Conservation (phyloP, 768 basidiomycete genomes). For the Exsudoporus frostii region DNA sequence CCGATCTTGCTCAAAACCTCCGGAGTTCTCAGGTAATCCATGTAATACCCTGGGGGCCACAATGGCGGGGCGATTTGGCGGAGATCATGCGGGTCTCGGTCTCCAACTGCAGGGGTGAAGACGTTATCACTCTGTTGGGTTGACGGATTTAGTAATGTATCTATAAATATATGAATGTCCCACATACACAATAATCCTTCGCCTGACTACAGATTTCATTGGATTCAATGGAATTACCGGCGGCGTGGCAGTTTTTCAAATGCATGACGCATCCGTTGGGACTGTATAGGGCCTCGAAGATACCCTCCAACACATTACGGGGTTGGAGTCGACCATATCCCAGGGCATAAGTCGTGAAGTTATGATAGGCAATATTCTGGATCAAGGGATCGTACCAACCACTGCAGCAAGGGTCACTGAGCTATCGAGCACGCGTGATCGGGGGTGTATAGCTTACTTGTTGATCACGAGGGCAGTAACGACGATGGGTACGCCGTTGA, state of each 20-base stretch:
- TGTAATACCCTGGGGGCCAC: conserved; percentile 58
- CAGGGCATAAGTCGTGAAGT: conserved; percentile 59
- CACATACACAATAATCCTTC: conserved; percentile 54
- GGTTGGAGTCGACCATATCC: conserved; percentile 63
- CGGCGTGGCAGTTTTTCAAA: conserved; percentile 54
- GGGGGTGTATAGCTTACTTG: conserved; percentile 37
- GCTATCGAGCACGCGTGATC: background rate
- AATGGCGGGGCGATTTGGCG: conserved; percentile 49
- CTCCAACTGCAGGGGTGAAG: conserved; percentile 48
- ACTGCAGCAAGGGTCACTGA: conserved; percentile 28
- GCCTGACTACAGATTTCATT: conserved; percentile 49
- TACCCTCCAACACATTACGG: conserved; percentile 39
- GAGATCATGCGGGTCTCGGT: conserved; percentile 55
- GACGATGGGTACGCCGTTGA: conserved; percentile 48
- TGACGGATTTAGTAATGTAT: background rate
- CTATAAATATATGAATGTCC: background rate
- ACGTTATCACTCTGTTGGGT: conserved; percentile 41
- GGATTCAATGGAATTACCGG: conserved; percentile 44
- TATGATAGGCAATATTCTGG: conserved; percentile 58
- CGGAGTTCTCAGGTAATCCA: conserved; percentile 41
- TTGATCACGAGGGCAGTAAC: conserved; percentile 66
- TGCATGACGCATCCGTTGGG: conserved; percentile 52
- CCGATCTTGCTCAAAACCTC: conserved; percentile 46
- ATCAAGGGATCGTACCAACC: conserved; percentile 67
- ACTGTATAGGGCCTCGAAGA: conserved; percentile 49